Evolutionary conservation across 352 stramenopile species (phyloP).

Genomic region (Thalassiosira delicatula): DNA sequence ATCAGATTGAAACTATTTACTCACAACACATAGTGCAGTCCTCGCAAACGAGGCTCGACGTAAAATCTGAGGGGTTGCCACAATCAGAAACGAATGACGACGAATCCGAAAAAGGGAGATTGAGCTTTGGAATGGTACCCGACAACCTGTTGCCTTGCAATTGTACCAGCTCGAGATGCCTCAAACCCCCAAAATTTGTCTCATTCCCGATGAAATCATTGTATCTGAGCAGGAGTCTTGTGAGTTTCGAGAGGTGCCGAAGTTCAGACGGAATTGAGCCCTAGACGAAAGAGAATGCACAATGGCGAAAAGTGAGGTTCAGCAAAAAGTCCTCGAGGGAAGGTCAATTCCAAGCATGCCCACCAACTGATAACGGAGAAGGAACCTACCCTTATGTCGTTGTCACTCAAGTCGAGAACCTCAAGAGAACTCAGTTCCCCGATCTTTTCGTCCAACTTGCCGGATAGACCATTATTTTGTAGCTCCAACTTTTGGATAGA

Average conservation of each 20-base stretch:
- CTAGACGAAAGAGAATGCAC: too few relatives aligned
- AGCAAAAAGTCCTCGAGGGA: slow-evolving; percentile 5
- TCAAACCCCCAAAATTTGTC: slow-evolving; percentile 7
- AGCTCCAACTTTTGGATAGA: neutral
- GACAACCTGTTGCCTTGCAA: slow-evolving; percentile 48
- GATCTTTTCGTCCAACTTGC: slow-evolving; percentile 28
- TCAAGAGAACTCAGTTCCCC: slow-evolving; percentile 22
- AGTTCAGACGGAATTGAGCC: slow-evolving; percentile 44
- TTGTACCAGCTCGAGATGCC: slow-evolving; percentile 37
- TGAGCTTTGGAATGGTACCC: slow-evolving; percentile 9
- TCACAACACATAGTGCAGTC: slow-evolving; percentile 61
- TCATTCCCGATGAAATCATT: slow-evolving; percentile 56
- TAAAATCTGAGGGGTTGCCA: slow-evolving; percentile 41
- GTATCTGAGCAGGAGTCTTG: slow-evolving; percentile 36
- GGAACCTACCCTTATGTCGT: slow-evolving; percentile 59
- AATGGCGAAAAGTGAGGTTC: too few relatives aligned
- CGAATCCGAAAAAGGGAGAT: neutral
- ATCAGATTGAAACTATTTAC: neutral
- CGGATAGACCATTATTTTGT: slow-evolving; percentile 45
- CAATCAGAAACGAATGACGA: neutral
- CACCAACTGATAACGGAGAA: too few relatives aligned
- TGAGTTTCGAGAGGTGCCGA: slow-evolving; percentile 32
- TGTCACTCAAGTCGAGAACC: slow-evolving; percentile 49
- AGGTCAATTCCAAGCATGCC: neutral
- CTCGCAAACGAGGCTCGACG: slow-evolving; percentile 20